Base-by-base conservation (phyloP, 225 moss, liverwort and hornwort genomes). In the Polytrichum commune region DNA sequence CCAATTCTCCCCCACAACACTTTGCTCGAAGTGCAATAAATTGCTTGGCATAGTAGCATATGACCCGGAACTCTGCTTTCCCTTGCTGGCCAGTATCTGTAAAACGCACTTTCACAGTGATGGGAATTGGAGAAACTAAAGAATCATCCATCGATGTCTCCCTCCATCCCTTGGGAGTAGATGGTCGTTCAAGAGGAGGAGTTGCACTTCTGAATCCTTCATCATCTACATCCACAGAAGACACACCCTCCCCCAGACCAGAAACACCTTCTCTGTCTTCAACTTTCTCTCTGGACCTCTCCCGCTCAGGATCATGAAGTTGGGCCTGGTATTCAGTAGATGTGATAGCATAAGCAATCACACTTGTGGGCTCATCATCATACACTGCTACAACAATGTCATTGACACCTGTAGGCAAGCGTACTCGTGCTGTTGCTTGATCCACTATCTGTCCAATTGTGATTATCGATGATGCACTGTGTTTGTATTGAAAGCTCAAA, bases 291-390 rank as follows among this genome's bases (percentile, higher is more conserved):
- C 67, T 74, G 27, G 20, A 7, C 5, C 18, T 75, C 64, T 77
- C 81, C 67, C 63, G 77, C 5, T 67, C 78, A 57, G 77, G 64
- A 30, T 79, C 72, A 23, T 79, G 70, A n/a, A 86, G 73, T 18
- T 78, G 80, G 5, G 13, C 54, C 62, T 81, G 89, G 67, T 86
- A 89, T 61, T 83, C 81, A 18, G 0, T 46, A 26, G 86, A 82
- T 24, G 83, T 79, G 72, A 90, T 65, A 26, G 73, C 90, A 65
- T 90, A 88, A n/a, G 90, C 88, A 58, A 90, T 88, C n/a, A 85
- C 79, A 28, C 62, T 82, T 9, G 90, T 85, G 53, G 85, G 87
- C 62, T 90, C 90, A 53, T 90, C 90, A 63, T 88, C 81, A 54
- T 84, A 81, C 19, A 90, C 80, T 69, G 80, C 82, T 20, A 88